These are phyloP conservation scores for Colletotrichum sp. DNA, from an alignment of 2,329 filamentous ascomycete species.

Conservation along the genomic window DNA sequence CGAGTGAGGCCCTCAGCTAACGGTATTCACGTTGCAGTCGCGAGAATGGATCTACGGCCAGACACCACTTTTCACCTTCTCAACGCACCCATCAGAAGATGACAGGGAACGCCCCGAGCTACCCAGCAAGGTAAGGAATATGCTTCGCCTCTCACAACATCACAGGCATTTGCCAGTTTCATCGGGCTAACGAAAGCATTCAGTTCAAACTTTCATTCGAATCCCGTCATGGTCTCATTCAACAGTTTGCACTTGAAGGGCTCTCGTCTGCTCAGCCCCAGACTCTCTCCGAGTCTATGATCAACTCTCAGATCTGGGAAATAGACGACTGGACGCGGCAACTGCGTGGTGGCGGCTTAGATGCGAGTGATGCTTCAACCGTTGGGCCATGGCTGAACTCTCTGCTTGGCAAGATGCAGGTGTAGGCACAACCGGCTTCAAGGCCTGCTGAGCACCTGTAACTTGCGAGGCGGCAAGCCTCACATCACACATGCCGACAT, in stretches of 20 bases:
- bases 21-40: slow-evolving; percentile 44
- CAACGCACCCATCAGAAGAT: slow-evolving; percentile 63
- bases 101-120: slow-evolving; percentile 57
- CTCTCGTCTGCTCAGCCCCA: not conserved
- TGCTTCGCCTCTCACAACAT: not conserved
- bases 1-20: not conserved
- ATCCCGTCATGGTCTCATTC: slow-evolving; percentile 39
- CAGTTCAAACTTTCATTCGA: slow-evolving; percentile 36
- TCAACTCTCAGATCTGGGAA: slow-evolving; percentile 14
- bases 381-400: slow-evolving; percentile 18
- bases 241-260: slow-evolving; percentile 30
- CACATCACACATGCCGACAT: not conserved
- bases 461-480: not conserved
- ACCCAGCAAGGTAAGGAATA: slow-evolving; percentile 46
- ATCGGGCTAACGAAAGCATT: not conserved
- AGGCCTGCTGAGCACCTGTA: not conserved
- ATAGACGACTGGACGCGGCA: slow-evolving; percentile 15
- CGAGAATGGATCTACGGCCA: slow-evolving; percentile 81
- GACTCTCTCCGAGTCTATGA: not conserved
- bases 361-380: not conserved
- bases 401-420: not conserved
- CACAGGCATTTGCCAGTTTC: not conserved
- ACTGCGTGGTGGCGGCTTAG: not conserved
- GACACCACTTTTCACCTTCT: slow-evolving; percentile 82
- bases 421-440: not conserved